These are phyloP conservation scores for Exophiala bonariae DNA, from an alignment of 2,329 filamentous ascomycete species.

Conservation along the genomic window DNA sequence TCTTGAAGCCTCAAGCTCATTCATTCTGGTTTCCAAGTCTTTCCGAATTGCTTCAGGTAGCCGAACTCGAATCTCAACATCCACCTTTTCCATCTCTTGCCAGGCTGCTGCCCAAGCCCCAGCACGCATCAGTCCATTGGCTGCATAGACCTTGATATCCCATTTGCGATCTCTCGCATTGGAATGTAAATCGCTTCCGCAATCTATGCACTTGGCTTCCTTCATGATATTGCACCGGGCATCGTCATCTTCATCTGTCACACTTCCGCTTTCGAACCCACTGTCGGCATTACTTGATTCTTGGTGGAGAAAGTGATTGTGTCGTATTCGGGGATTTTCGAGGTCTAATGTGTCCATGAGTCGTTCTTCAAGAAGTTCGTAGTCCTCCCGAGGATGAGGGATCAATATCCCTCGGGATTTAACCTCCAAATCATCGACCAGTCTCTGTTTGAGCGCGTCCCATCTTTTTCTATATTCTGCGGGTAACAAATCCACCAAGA, in stretches of 20 bases:
- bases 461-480: conserved; percentile 44
- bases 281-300: conserved; percentile 25
- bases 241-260: conserved; percentile 36
- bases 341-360: conserved; percentile 62
- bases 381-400: conserved; percentile 63
- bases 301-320: conserved; percentile 56
- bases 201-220: conserved; percentile 48
- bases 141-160: conserved; percentile 83
- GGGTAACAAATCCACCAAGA: conserved; percentile 53
- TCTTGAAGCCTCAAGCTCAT: conserved; percentile 4
- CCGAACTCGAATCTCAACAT: conserved; percentile 83
- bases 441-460: conserved; percentile 56
- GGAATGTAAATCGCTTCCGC: conserved; percentile 48
- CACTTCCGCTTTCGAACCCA: conserved; percentile 36
- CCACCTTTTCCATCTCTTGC: conserved; percentile 98
- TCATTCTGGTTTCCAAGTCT: conserved; percentile 37
- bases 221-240: neutral
- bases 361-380: conserved; percentile 62
- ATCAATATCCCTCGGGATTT: conserved; percentile 60
- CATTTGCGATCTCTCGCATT: conserved; percentile 54
- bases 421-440: conserved; percentile 52
- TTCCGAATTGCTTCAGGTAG: conserved; percentile 54
- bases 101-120: conserved; percentile 92
- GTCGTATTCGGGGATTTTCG: conserved; percentile 54
- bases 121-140: conserved; percentile 88